phyloP scores from a whole-genome alignment of 805 yeast genomes.

The Grigorovia jiainica region DNA sequence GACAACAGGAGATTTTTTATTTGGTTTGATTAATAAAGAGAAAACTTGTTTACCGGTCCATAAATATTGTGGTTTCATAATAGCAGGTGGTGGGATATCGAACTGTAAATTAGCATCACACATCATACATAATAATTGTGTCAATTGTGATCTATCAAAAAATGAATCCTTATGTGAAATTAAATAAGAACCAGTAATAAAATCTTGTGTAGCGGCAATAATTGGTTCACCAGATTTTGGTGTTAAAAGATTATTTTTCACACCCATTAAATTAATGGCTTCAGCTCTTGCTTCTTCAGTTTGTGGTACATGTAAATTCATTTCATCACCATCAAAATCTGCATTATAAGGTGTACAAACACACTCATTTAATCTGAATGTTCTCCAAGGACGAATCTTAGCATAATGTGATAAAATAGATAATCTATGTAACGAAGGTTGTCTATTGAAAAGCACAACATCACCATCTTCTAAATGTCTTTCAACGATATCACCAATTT shows the following conservation, averaged over 20 bases:
- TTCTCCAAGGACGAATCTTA: constrained; percentile 94
- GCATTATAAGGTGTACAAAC: constrained; percentile 99
- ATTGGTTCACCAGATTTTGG: constrained; percentile 99
- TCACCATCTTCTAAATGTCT: constrained; percentile 97
- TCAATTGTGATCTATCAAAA: constrained; percentile 76
- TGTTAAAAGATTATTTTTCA: constrained; percentile 84
- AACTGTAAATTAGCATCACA: constrained; percentile 81
- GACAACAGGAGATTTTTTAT: constrained; percentile 60
- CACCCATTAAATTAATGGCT: constrained; percentile 98
- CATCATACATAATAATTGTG: constrained; percentile 88
- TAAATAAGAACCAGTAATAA: constrained; percentile 90
- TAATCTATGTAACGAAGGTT: constrained; percentile 91
- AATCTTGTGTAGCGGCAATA: constrained; percentile 99
- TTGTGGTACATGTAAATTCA: constrained; percentile 98
- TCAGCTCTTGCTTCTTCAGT: constrained; percentile 98
- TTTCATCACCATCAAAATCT: constrained; percentile 98
- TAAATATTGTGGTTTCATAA: constrained; percentile 74
- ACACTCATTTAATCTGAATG: constrained; percentile 94
- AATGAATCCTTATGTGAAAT: constrained; percentile 91
- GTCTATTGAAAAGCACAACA: constrained; percentile 90
- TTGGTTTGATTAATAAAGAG: constrained; percentile 79
- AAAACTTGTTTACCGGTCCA: constrained; percentile 99
- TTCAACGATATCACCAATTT: constrained; percentile 88
- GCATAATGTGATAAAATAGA: constrained; percentile 94
- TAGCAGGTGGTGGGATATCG: constrained; percentile 93